Evolutionary conservation across 2,329 filamentous ascomycete genomes (phyloP).

Genomic region (Spiromastix sp.): DNA sequence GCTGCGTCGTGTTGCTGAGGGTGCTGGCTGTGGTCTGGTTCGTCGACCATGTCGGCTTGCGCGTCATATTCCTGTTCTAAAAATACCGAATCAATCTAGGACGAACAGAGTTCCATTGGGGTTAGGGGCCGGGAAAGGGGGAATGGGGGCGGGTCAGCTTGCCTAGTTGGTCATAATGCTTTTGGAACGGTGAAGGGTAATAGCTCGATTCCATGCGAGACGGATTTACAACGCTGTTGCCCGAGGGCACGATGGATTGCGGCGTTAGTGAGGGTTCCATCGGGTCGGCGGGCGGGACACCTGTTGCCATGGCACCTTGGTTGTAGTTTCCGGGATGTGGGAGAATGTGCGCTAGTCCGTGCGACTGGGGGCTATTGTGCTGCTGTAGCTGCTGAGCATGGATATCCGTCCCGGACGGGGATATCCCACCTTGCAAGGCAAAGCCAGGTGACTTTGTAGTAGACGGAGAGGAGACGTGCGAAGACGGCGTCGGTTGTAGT

Average conservation of each 20-base stretch:
- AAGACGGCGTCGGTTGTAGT: slow-evolving; percentile 71
- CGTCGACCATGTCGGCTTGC: slow-evolving; percentile 79
- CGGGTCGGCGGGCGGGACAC: slow-evolving; percentile 27
- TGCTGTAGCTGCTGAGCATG: slow-evolving; percentile 42
- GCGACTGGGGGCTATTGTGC: slow-evolving; percentile 26
- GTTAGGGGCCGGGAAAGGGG: slow-evolving; percentile 20
- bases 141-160: slow-evolving; percentile 52
- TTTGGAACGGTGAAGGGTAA: slow-evolving; percentile 83
- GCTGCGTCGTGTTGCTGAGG: background rate
- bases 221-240: slow-evolving; percentile 1
- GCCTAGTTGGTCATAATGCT: slow-evolving; percentile 92
- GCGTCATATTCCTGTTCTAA: slow-evolving; percentile 96
- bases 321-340: slow-evolving; percentile 26
- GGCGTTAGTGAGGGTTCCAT: slow-evolving; percentile 17
- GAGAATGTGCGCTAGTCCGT: slow-evolving; percentile 39
- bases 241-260: slow-evolving; percentile 1
- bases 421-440: slow-evolving; percentile 49
- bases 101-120: slow-evolving; percentile 51
- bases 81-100: slow-evolving; percentile 56
- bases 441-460: slow-evolving; percentile 54
- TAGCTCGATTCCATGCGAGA: slow-evolving; percentile 43
- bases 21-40: slow-evolving; percentile 54
- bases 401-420: slow-evolving; percentile 49
- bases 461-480: slow-evolving; percentile 60
- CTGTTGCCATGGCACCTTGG: slow-evolving; percentile 25